These are phyloP conservation scores for Colletotrichum sidae DNA, from an alignment of 2,329 filamentous ascomycete genomes.

Conservation along the genomic window DNA sequence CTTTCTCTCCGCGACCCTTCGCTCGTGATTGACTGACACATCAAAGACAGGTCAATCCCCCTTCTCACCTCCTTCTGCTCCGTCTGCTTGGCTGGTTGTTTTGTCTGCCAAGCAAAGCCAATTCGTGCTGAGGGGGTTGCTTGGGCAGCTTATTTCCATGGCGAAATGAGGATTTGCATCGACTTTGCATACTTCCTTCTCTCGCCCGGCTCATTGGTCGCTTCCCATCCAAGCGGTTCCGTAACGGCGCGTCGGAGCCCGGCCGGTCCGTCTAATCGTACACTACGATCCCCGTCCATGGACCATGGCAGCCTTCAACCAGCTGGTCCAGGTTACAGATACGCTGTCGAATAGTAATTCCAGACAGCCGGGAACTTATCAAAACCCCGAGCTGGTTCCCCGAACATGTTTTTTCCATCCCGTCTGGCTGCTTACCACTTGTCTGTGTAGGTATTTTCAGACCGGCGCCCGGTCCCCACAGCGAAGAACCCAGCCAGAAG, in stretches of 20 bases:
- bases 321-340: background rate
- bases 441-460: conserved; percentile 5
- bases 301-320: too few species aligned
- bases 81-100: too few species aligned
- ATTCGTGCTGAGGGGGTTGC: conserved; percentile 5
- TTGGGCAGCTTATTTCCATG: conserved; percentile 9
- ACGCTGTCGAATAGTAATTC: too few species aligned
- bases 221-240: conserved; percentile 8
- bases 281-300: too few species aligned
- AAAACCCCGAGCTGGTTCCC: background rate
- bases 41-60: conserved; percentile 2
- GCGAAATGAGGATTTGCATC: background rate
- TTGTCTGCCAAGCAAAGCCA: conserved; percentile 23
- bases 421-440: conserved; percentile 1
- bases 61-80: too few species aligned
- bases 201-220: conserved; percentile 1
- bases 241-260: conserved; percentile 20
- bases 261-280: conserved; percentile 2
- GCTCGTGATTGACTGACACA: background rate
- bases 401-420: background rate
- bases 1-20: background rate
- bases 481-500: conserved; percentile 23
- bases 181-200: background rate
- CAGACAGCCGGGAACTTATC: background rate
- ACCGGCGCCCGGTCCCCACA: conserved; percentile 23